Conservation (phyloP, 139 green algal species). For the Picochlorum sp. region DNA sequence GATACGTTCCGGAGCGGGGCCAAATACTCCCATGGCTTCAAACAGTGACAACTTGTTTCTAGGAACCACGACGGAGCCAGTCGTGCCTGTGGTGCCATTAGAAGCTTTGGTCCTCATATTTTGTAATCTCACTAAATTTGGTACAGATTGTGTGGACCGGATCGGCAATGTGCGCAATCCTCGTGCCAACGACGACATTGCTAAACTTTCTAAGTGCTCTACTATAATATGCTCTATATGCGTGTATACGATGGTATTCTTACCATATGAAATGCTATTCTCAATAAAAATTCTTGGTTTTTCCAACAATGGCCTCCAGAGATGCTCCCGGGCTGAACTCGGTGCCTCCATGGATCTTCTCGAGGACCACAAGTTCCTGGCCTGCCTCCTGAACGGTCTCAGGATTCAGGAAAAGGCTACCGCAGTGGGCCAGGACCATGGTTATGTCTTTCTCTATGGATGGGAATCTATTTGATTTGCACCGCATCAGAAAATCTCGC, state of each 20-base stretch:
- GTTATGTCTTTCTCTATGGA: slow-evolving; percentile 66
- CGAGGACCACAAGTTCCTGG: slow-evolving; percentile 54
- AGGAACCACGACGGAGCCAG: too few relatives aligned
- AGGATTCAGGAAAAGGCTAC: slow-evolving; percentile 61
- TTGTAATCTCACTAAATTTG: too few relatives aligned
- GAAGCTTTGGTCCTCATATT: too few relatives aligned
- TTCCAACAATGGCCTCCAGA: slow-evolving; percentile 33
- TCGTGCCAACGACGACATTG: too few relatives aligned
- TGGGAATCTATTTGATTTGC: slow-evolving; percentile 50
- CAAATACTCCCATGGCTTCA: slow-evolving; percentile 56
- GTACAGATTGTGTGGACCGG: too few relatives aligned
- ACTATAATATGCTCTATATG: too few relatives aligned
- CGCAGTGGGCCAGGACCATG: slow-evolving; percentile 69
- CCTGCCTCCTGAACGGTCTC: slow-evolving; percentile 30
- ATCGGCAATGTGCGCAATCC: too few relatives aligned
- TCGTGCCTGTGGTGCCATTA: too few relatives aligned
- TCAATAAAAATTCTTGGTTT: slow-evolving; percentile 13
- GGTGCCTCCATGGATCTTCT: slow-evolving; percentile 34
- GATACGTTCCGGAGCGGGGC: slow-evolving; percentile 66
- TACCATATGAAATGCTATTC: too few relatives aligned
- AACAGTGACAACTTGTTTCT: slow-evolving; percentile 5
- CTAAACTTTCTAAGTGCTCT: too few relatives aligned
- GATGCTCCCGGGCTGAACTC: slow-evolving; percentile 43
- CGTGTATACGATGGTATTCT: too few relatives aligned
- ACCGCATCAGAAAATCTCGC: slow-evolving; percentile 62